Conservation (phyloP, 1,139 yeast species). For the Scheffersomyces cryptocercus region DNA sequence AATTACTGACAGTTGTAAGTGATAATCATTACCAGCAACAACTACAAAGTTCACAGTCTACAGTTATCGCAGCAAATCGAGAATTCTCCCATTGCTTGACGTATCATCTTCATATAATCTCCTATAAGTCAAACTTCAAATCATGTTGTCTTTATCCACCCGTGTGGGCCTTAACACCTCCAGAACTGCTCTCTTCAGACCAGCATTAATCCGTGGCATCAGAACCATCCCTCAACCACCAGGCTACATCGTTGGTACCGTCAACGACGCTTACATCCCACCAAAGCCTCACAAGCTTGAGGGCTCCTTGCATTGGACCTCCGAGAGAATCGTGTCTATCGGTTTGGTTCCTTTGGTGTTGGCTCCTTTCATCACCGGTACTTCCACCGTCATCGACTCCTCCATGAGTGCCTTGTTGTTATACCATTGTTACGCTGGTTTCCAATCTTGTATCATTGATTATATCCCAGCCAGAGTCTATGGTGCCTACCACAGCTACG, state of each 20-base stretch:
- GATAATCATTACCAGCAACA: no score
- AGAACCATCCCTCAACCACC: conserved; percentile 72
- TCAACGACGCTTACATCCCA: conserved; percentile 68
- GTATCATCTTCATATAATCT: no score
- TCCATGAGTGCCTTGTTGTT: conserved; percentile 55
- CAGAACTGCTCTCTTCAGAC: conserved; percentile 13
- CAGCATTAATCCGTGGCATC: conserved; percentile 22
- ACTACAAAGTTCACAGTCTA: no score
- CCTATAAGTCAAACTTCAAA: background rate
- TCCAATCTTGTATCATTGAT: conserved; percentile 77
- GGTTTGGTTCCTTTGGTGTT: conserved; percentile 65
- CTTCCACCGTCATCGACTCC: conserved; percentile 56
- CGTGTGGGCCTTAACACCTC: conserved; percentile 29
- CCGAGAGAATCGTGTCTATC: conserved; percentile 60
- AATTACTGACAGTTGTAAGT: no score
- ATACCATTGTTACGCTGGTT: conserved; percentile 69
- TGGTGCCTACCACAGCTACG: conserved; percentile 64
- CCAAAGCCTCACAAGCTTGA: conserved; percentile 57
- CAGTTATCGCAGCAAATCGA: no score
- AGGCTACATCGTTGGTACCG: conserved; percentile 71
- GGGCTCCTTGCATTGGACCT: conserved; percentile 76
- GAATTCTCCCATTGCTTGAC: no score
- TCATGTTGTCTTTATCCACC: conserved; percentile 28
- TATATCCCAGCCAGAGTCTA: conserved; percentile 75
- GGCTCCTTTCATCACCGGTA: conserved; percentile 62